phyloP scores from a whole-genome alignment of 2,329 filamentous ascomycete species.

The Trichophyton mentagrophytes region DNA sequence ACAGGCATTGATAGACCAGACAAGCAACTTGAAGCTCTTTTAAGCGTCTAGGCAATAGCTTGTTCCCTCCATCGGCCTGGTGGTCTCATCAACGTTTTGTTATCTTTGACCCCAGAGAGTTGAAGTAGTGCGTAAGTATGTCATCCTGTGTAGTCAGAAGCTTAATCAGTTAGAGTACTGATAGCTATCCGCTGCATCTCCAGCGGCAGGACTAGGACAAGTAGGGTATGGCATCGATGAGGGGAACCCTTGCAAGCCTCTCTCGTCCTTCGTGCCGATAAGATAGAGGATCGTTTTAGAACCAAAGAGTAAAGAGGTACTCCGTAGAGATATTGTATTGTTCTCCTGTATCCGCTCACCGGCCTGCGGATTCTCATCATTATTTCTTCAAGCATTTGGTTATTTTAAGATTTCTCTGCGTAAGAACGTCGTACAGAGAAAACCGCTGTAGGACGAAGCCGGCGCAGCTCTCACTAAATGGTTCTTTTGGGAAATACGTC shows the following conservation, averaged over 20 bases:
- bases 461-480: not conserved
- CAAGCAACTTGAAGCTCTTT: not conserved
- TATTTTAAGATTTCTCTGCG: not conserved
- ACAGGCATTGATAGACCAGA: not conserved
- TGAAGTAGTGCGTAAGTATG: not conserved
- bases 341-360: not conserved
- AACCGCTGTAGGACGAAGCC: not conserved
- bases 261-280: not conserved
- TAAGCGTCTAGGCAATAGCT: not conserved
- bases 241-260: not conserved
- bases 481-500: not conserved
- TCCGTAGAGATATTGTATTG: no score
- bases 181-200: constrained; percentile 1
- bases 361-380: not conserved
- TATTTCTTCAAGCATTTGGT: not conserved
- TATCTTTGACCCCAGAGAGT: not conserved
- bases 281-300: not conserved
- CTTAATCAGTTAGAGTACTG: not conserved
- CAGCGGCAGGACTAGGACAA: not conserved
- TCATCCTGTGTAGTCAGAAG: not conserved
- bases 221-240: not conserved
- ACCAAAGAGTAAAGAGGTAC: not conserved
- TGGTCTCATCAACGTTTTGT: not conserved
- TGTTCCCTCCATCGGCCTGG: not conserved
- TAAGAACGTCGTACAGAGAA: not conserved